A percentile compares a stretch with the other conserved stretches of the same genome.
These are phyloP conservation scores for Mrakia frigida DNA, from an alignment of 768 basidiomycete species.

Conservation along the genomic window DNA sequence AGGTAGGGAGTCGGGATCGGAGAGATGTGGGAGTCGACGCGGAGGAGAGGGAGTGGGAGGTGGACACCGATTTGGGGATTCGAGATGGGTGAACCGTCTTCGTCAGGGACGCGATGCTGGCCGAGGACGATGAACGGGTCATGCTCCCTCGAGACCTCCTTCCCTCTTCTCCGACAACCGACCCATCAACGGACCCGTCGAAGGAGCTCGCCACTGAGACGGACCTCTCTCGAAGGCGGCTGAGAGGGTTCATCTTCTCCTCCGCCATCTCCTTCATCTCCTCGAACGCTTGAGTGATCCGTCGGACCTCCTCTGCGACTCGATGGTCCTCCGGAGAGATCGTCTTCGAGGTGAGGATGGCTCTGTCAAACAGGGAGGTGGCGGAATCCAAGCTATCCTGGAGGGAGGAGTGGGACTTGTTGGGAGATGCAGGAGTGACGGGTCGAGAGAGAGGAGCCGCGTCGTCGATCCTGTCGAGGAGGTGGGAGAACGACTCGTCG, in stretches of 20 bases:
- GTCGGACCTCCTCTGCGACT: constrained; percentile 9
- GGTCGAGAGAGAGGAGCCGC: background rate
- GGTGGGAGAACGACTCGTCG: background rate
- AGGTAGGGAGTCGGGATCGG: constrained; percentile 2
- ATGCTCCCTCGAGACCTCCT: background rate
- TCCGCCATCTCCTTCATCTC: constrained; percentile 29
- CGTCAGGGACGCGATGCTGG: constrained; percentile 3
- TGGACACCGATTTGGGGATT: background rate
- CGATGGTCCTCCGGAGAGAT: background rate
- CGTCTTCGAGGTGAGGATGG: background rate
- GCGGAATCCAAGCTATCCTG: background rate
- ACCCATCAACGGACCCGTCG: background rate
- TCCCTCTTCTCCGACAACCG: background rate
- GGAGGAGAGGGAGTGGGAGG: background rate
- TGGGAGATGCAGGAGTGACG: background rate
- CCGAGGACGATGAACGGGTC: background rate
- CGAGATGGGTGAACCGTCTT: background rate
- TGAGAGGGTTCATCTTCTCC: constrained; percentile 6
- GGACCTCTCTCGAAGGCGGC: background rate
- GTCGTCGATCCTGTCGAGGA: constrained; percentile 16
- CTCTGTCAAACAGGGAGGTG: background rate
- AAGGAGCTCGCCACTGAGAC: background rate
- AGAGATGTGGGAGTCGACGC: background rate
- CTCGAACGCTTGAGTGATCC: constrained; percentile 4
- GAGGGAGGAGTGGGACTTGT: constrained; percentile 10